Evolutionary conservation across 495 filamentous ascomycete species (phyloP).

Genomic region (Penicillium subrubescens): DNA sequence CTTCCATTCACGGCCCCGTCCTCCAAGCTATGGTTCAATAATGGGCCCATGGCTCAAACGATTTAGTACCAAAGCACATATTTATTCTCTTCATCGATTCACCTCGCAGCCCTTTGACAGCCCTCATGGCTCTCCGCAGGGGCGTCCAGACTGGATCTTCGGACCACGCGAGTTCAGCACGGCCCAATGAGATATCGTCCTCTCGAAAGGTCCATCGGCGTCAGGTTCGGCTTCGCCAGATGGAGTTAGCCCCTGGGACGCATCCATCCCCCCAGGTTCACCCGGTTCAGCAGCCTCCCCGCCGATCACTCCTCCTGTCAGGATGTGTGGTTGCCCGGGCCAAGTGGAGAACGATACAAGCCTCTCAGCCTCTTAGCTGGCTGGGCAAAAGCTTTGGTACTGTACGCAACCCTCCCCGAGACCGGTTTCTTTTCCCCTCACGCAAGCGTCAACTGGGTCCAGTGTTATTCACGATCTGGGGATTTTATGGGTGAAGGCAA

Average conservation of each 20-base stretch:
- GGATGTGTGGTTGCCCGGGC: constrained; percentile 5
- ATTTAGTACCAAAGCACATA: not conserved
- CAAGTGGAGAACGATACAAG: not conserved
- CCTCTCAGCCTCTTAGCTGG: not conserved
- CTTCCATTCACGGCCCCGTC: not conserved
- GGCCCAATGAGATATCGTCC: not conserved
- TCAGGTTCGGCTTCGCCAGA: constrained; percentile 24
- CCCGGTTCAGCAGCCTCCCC: constrained; percentile 6
- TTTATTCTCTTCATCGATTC: not conserved
- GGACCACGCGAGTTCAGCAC: constrained; percentile 18
- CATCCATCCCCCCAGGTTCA: not conserved
- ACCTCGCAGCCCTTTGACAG: not conserved
- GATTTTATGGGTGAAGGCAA: not conserved
- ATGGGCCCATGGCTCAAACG: not conserved
- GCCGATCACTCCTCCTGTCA: constrained; percentile 24
- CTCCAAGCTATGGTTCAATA: not conserved
- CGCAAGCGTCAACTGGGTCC: not conserved
- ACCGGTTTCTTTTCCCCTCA: not conserved
- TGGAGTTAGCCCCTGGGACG: constrained; percentile 18
- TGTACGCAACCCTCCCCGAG: not conserved
- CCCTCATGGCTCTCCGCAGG: not conserved
- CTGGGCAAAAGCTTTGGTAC: not conserved
- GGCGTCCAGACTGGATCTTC: not conserved
- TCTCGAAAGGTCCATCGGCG: constrained; percentile 3
- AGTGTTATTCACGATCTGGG: not conserved